Evolutionary conservation across 805 yeast genomes (phyloP), one percentile per base, ranked within the genome.

Genomic region (Saccharomyces eubayanus): DNA sequence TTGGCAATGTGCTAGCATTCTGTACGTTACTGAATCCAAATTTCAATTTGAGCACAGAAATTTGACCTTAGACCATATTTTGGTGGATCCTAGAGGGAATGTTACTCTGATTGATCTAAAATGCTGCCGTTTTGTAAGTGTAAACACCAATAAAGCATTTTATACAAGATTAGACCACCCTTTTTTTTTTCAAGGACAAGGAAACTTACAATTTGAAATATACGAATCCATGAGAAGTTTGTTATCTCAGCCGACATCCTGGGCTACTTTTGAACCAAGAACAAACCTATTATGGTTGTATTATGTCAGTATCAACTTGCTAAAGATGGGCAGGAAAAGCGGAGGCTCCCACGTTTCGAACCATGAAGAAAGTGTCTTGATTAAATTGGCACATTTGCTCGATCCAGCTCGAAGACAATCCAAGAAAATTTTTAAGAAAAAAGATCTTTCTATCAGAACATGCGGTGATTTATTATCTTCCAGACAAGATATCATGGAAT

Each of bases 21-120:
- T 85, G 28, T 75, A 78, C 28, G 68, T 67, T 9, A 84, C 81
- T 1, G 90, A 86, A 65, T 65, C 71, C 14, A 62, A 69, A 40
- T 70, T 72, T 55, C 73, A 77, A 56, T 85, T 85, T 67, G 91
- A 85, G 67, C 92, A 86, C 61, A 74, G 92, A 48, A 88, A 85
- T 65, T 67, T 86, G 55, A 85, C 83, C 57, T 75, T 85, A 77
- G 84, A 84, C 11, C 85, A 85, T 61, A 72, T 85, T 51, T 70
- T 83, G 14, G 70, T 85, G 16, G 73, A 73, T 50, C 58, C 60
- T 12, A 55, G 61, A 6, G 66, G 67, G 14, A 72, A 72, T 53
- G 81, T 81, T 5, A 77, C 79, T 11, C 62, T 85, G 6, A 80
- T 83, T 55, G 88, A 84, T 59, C 79, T 78, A 58, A 77, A 84